Percentiles rank a stretch among this genome's conserved stretches.
phyloP scores from a whole-genome alignment of 1,139 yeast species.

The Blastobotrys raffinosifermentans region DNA sequence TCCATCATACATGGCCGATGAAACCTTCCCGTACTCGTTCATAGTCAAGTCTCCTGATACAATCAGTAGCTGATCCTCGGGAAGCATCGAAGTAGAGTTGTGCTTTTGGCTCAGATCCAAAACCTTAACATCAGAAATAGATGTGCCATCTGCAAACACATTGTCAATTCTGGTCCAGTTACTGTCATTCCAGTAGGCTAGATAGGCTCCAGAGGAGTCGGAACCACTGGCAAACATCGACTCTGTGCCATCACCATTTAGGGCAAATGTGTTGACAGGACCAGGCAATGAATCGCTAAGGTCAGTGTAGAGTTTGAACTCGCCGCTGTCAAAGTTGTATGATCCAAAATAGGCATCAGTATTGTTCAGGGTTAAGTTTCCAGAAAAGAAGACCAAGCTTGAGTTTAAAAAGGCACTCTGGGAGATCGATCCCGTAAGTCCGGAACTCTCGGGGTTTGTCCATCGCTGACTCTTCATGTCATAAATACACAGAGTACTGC shows the following conservation, averaged over 20 bases:
- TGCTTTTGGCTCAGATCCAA: conserved; percentile 30
- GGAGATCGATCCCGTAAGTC: conserved; percentile 49
- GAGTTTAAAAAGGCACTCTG: conserved; percentile 49
- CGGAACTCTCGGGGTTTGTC: conserved; percentile 44
- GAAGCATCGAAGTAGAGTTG: conserved; percentile 36
- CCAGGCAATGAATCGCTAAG: conserved; percentile 33
- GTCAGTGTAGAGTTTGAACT: conserved; percentile 22
- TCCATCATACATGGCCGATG: conserved; percentile 69
- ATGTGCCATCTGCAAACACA: conserved; percentile 32
- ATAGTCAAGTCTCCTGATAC: conserved; percentile 59
- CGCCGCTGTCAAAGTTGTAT: conserved; percentile 44
- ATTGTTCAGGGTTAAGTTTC: conserved; percentile 46
- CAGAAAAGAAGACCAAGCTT: conserved; percentile 54
- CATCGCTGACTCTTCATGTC: conserved; percentile 52
- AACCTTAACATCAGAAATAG: conserved; percentile 31
- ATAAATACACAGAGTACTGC: conserved; percentile 64
- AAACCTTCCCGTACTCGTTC: conserved; percentile 50
- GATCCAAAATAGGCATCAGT: conserved; percentile 41
- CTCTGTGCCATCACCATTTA: conserved; percentile 45
- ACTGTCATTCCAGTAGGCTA: conserved; percentile 31
- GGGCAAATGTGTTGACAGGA: conserved; percentile 43
- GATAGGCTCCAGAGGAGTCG: conserved; percentile 27
- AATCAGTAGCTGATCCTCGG: conserved; percentile 44
- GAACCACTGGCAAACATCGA: conserved; percentile 54
- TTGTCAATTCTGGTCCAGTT: conserved; percentile 32